Evolutionary conservation across 2,329 filamentous ascomycete species (phyloP), one percentile per base, ranked within the genome.

Genomic region (Phialophora macrospora): DNA sequence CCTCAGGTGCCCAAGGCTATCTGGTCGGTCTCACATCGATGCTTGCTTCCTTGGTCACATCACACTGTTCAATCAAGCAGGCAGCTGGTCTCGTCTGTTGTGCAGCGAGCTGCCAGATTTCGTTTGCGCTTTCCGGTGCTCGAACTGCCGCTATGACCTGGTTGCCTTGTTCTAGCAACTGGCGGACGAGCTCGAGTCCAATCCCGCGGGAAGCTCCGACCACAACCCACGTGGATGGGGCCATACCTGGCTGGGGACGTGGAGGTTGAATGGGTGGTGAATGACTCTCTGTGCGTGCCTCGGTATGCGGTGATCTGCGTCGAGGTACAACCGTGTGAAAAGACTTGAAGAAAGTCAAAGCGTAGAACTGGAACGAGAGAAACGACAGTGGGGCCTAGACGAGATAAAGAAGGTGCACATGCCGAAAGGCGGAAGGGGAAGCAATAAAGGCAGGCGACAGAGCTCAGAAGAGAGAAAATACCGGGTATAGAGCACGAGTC

Each of bases 81-180:
- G 67, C 63, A 34, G 68, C 73, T n/a, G 63, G 63, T 41, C 65
- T 61, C 11, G 68, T 70, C 49, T 66, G 60, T 30, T 69, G 68
- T 7, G 73, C 74, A 1, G 69, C 67, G 4, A 84, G 58, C 73
- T 76, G 63, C 80, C 81, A 78, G 75, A 82, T 72, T 76, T 79
- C 74, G 74, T 62, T 80, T 74, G 69, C 79, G 72, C 72, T 80
- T 69, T 70, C 75, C 68, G 76, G 72, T 67, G 81, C 79, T 41
- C 83, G 78, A 17, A 83, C 81, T 5, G 83, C 84, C 17, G 82
- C 83, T 63, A 84, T 80, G 70, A 85, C 82, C 57, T 78, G 77
- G 66, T 84, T 77, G 38, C 80, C 81, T 55, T 76, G 77, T 9
- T 73, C 73, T 14, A 85, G 73, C 30, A 84, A 74, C 71, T 85